Evolutionary conservation across 257 asterid species (phyloP).

Genomic region (Rubia yunnanensis): DNA sequence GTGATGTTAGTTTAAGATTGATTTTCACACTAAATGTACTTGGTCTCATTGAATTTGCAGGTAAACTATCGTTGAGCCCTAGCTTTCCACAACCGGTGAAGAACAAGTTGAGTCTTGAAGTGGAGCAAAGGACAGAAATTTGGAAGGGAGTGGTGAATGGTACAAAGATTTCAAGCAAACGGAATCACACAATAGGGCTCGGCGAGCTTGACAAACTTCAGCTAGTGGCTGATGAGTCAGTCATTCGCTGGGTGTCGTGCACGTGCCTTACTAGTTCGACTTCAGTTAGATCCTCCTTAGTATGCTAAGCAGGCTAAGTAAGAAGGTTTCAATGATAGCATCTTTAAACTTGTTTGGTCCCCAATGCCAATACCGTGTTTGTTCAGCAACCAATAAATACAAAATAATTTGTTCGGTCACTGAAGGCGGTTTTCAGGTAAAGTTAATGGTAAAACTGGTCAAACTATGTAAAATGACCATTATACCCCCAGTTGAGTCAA

Average conservation of each 20-base stretch:
- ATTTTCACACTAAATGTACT: background rate
- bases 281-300: conserved; percentile 40
- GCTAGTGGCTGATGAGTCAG: conserved; percentile 31
- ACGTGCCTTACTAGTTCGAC: conserved; percentile 35
- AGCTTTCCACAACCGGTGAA: conserved; percentile 18
- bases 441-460: too few species aligned
- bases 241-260: conserved; percentile 56
- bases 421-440: too few species aligned
- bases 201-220: conserved; percentile 51
- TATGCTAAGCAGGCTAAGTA: conserved; percentile 22
- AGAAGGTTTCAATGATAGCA: too few species aligned
- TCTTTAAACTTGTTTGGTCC: too few species aligned
- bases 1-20: too few species aligned
- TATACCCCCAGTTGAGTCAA: too few species aligned
- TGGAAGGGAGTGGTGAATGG: conserved; percentile 17
- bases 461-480: too few species aligned
- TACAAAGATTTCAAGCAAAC: conserved; percentile 30
- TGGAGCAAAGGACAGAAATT: conserved; percentile 26
- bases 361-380: too few species aligned
- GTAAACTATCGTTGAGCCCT: conserved; percentile 22
- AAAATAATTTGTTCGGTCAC: too few species aligned
- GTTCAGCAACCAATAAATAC: too few species aligned
- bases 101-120: conserved; percentile 15
- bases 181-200: conserved; percentile 50
- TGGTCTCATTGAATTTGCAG: conserved; percentile 21